Evolutionary conservation across 2,329 filamentous ascomycete species (phyloP), one percentile per base, ranked within the genome.

Genomic region (Canariomyces notabilis): DNA sequence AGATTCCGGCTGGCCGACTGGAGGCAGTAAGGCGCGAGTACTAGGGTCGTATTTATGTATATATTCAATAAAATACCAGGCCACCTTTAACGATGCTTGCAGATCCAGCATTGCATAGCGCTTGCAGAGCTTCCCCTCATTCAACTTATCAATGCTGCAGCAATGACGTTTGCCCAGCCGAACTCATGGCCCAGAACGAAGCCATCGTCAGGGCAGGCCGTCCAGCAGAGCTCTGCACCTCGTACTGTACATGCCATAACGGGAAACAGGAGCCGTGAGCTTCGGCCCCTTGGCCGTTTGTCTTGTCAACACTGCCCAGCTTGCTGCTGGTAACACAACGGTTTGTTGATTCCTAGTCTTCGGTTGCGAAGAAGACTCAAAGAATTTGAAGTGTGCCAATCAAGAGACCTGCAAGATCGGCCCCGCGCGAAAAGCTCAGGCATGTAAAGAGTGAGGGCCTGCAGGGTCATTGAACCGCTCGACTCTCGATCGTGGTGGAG

Each of bases 151-250:
- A 36, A 46, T 52, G 52, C 37, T 57, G 54, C 55, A 57, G 50
- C 51, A 49, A 57, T 57, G 55, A 58, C 54, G 54, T 56, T 52
- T 41, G 33, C 37, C 16, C 23, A 39, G 26, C 23, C 31, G n/a
- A 35, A 37, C 31, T 40, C 21, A 11, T 35, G 11, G 37, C 32
- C 36, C 19, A 20, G 43, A 26, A 37, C 41, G 52, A 54, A 46
- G 52, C 35, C 42, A 46, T 52, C 39, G 44, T 52, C 29, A 9
- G 38, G n/a, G 32, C 26, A 32, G 11, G 9, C 15, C n/a, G 31
- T 22, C 21, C 20, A 22, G 9, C 9, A 26, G 15, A 22, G 7
- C 37, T 23, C 14, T 22, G 16, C 31, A 19, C 9, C 20, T 11
- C 38, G 34, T 33, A n/a, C n/a, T n/a, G n/a, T n/a, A n/a, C n/a